Percentiles rank a stretch among this genome's conserved stretches.
Evolutionary conservation across 2,329 filamentous ascomycete species (phyloP).

Genomic region (Aspergillus ustus): DNA sequence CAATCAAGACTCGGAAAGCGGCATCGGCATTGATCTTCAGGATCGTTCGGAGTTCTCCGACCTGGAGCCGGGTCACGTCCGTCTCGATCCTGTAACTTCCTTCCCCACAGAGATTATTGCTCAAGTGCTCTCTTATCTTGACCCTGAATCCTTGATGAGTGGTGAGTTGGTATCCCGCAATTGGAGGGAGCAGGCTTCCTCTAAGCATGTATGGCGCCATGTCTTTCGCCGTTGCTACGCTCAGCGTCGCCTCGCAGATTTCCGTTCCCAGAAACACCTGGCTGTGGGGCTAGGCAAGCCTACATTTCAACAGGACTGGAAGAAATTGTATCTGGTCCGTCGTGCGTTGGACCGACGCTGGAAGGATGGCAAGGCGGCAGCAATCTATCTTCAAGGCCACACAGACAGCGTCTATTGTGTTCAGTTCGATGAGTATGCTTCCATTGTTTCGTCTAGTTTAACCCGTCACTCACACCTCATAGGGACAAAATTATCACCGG

Average conservation of each 20-base stretch:
- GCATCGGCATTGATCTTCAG: conserved; percentile 52
- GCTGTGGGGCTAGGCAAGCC: conserved; percentile 59
- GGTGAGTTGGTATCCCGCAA: conserved; percentile 60
- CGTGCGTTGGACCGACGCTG: conserved; percentile 77
- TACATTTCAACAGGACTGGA: conserved; percentile 75
- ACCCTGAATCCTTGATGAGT: conserved; percentile 59
- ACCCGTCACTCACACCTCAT: conserved; percentile 40
- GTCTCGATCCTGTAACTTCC: conserved; percentile 57
- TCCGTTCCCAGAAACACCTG: conserved; percentile 52
- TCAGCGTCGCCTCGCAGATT: conserved; percentile 43
- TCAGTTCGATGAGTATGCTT: conserved; percentile 88
- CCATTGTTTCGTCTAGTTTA: neutral
- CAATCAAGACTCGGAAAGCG: conserved; percentile 52
- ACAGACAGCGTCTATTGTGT: conserved; percentile 96
- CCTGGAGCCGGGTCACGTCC: conserved; percentile 41
- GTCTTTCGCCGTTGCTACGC: conserved; percentile 64
- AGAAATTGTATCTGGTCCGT: conserved; percentile 78
- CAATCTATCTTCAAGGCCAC: conserved; percentile 90
- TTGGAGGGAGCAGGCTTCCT: conserved; percentile 62
- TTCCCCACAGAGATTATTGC: conserved; percentile 65
- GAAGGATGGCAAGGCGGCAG: conserved; percentile 76
- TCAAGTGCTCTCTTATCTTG: conserved; percentile 64
- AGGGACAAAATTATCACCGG: conserved; percentile 95
- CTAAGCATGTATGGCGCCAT: conserved; percentile 64
- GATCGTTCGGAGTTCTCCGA: conserved; percentile 43